Conservation (phyloP, 1,139 yeast genomes). For the Geotrichum citri-aurantii region DNA sequence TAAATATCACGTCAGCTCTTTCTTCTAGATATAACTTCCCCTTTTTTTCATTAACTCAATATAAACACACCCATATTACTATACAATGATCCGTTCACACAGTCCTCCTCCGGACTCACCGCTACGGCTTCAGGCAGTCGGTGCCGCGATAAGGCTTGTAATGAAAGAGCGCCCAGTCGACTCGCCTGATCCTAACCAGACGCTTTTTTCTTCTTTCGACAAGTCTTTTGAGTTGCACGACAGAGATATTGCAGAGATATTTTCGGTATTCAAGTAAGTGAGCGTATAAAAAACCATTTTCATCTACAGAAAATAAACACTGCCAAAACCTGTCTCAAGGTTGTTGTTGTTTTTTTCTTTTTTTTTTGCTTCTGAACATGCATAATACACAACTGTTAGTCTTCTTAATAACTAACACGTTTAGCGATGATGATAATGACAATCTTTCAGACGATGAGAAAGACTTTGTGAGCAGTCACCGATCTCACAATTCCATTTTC, state of each 20-base stretch:
- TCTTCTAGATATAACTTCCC: not conserved
- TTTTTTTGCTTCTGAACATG: not conserved
- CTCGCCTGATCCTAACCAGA: not conserved
- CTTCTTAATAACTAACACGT: not conserved
- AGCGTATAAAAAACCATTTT: not conserved
- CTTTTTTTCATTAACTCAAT: not conserved
- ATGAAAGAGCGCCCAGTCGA: slow-evolving; percentile 2
- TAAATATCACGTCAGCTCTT: not conserved
- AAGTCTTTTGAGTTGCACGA: not conserved
- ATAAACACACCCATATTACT: not conserved
- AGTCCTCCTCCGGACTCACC: slow-evolving; percentile 9
- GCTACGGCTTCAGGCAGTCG: slow-evolving; percentile 9
- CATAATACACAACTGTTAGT: not conserved
- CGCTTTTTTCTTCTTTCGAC: too few species aligned
- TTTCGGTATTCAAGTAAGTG: not conserved
- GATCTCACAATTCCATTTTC: not conserved
- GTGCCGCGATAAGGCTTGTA: slow-evolving; percentile 15
- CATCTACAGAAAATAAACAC: not conserved
- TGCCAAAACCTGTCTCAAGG: not conserved
- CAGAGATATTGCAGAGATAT: slow-evolving; percentile 1
- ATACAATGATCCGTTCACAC: not conserved
- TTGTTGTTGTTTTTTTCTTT: not conserved
- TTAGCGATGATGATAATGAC: not conserved
- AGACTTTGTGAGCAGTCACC: not conserved
- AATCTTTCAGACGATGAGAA: not conserved